These are phyloP conservation scores for Diospyros kaki DNA, from an alignment of 148 eudicot species.

Conservation along the genomic window DNA sequence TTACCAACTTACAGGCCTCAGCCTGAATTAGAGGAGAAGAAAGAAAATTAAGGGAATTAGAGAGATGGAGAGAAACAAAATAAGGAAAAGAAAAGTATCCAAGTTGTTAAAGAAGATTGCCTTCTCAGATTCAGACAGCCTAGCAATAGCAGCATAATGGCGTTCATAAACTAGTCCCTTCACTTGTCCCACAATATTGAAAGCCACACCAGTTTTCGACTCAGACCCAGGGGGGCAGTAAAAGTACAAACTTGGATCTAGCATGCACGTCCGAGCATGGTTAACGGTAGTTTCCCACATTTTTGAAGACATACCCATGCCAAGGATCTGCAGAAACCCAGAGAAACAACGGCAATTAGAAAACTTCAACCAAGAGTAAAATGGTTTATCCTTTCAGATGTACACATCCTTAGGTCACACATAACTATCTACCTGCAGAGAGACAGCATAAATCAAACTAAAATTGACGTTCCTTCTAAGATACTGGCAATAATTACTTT, in stretches of 20 bases:
- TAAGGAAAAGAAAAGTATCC: not conserved
- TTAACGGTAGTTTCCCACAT: constrained; percentile 74
- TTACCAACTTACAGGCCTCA: constrained; percentile 54
- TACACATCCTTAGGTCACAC: not conserved
- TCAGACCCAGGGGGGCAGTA: constrained; percentile 38
- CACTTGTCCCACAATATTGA: constrained; percentile 71
- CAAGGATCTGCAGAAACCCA: constrained; percentile 53
- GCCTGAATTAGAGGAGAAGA: constrained; percentile 33
- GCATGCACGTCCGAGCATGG: constrained; percentile 65
- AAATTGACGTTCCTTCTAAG: not conserved
- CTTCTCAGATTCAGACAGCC: constrained; percentile 72
- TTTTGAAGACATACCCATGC: constrained; percentile 78
- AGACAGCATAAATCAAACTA: not conserved
- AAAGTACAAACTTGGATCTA: constrained; percentile 51
- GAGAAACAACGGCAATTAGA: not conserved
- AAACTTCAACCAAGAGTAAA: not conserved
- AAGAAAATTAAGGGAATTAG: not conserved
- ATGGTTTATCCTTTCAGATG: not conserved
- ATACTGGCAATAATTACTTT: not conserved
- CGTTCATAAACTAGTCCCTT: constrained; percentile 58
- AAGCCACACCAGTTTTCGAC: constrained; percentile 59
- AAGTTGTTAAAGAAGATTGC: constrained; percentile 29
- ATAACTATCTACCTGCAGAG: not conserved
- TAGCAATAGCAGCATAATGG: constrained; percentile 49
- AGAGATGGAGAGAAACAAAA: not conserved